Base-by-base conservation (phyloP, 202 grass and related monocot species). In the Saccharum hybrid region DNA sequence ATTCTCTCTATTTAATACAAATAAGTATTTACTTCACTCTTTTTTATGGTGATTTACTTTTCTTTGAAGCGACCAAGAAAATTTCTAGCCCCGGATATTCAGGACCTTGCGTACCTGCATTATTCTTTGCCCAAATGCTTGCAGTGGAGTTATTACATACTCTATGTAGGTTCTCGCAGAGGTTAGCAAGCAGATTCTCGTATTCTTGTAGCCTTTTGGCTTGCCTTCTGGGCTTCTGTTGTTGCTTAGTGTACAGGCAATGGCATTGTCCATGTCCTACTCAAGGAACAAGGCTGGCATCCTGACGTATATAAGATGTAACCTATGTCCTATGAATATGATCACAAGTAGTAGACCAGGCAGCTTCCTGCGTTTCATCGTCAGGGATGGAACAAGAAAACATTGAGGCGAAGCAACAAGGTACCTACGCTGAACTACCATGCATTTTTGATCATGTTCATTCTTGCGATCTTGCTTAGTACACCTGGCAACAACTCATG, bases 231-330 rank as follows among this genome's bases (percentile, higher is more conserved):
- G 70, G 3, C 14, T 34, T n/a, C 14, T 26, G 66, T 0, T 30
- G 16, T 90, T 86, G 78, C 83, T 90, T 72, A 51, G 11, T 52
- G 33, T 23, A 3, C 5, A 74, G 68, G 73, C 60, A 52, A 86
- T 86, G 46, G 78, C 83, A 72, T 74, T 67, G 46, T 63, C 26
- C 13, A 41, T 78, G 30, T 34, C 73, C 83, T 82, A 86, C 83
- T 74, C 88, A 86, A 86, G 48, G 73, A 82, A 89, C 79, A 51
- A 26, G 57, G 15, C 5, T 31, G 1, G 3, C 37, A 34, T 1
- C 3, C 11, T 19, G 36, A 10, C 31, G 31, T 61, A 36, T 82
- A 73, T 72, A 86, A 74, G 56, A 60, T 22, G 59, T 6, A 38
- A 40, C 56, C 23, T 22, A 26, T 54, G 71, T 30, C 45, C 52